phyloP scores from a whole-genome alignment of 129 eudicot genomes.

The Chrysanthemum lavandulifolium region DNA sequence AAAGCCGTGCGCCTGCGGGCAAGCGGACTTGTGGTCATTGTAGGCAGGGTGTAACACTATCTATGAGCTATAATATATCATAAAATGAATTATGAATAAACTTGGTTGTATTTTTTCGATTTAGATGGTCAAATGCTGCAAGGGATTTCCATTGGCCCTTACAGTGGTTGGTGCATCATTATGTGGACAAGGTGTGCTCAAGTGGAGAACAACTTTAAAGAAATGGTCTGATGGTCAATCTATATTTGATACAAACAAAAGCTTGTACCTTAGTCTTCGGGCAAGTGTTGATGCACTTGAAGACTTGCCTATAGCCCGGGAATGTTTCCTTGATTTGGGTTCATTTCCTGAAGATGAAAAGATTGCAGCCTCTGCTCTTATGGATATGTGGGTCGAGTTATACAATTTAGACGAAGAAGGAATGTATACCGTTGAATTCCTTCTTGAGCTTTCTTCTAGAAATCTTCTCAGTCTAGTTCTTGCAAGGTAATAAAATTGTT shows the following conservation, averaged over 20 bases:
- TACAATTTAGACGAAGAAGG: constrained; percentile 40
- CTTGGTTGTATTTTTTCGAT: neutral
- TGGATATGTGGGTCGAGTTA: constrained; percentile 44
- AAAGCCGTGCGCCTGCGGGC: no score
- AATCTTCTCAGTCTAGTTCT: constrained; percentile 29
- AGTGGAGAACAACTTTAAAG: constrained; percentile 37
- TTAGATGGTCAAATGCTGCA: constrained; percentile 50
- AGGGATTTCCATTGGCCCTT: constrained; percentile 59
- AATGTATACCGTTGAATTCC: constrained; percentile 29
- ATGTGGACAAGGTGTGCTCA: constrained; percentile 27
- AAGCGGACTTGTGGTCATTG: no score
- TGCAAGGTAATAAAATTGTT: constrained; percentile 19
- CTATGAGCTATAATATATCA: neutral
- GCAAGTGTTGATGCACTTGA: constrained; percentile 38
- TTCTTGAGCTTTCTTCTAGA: constrained; percentile 33
- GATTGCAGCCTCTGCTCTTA: constrained; percentile 33
- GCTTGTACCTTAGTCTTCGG: constrained; percentile 28
- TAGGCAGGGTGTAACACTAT: no score
- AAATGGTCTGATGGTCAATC: constrained; percentile 45
- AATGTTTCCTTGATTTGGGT: constrained; percentile 42
- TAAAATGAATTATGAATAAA: neutral
- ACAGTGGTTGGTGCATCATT: constrained; percentile 49
- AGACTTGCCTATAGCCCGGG: constrained; percentile 19
- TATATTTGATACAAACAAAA: constrained; percentile 35
- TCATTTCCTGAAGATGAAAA: constrained; percentile 46